Percentiles rank a stretch among this genome's conserved stretches.
Conservation (phyloP, 176 grass and related monocot species). For the Triticum dicoccoides region DNA sequence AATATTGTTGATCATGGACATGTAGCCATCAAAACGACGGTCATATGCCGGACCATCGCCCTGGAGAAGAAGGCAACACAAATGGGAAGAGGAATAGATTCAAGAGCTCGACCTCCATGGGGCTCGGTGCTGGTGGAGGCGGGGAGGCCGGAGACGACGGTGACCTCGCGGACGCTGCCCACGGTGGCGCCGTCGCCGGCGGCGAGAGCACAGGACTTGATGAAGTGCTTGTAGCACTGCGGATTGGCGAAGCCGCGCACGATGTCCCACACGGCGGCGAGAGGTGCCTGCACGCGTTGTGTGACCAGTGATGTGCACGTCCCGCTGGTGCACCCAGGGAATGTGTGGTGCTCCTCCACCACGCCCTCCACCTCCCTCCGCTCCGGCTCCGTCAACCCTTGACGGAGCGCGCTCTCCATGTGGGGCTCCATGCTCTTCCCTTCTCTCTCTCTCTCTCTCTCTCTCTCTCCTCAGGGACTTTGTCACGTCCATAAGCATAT, state of each 20-base stretch:
- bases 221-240: conserved; percentile 98
- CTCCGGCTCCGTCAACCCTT: conserved; percentile 42
- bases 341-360: conserved; percentile 57
- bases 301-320: conserved; percentile 86
- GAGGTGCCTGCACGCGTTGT: conserved; percentile 75
- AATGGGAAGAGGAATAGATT: too few species aligned
- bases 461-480: too few species aligned
- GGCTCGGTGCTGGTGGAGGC: conserved; percentile 85
- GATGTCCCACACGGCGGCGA: conserved; percentile 71
- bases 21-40: too few species aligned
- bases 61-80: too few species aligned
- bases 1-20: too few species aligned
- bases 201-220: conserved; percentile 62
- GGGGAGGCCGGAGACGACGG: conserved; percentile 80
- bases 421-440: conserved; percentile 26
- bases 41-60: too few species aligned
- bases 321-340: conserved; percentile 32
- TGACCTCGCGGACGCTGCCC: conserved; percentile 88
- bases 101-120: too few species aligned
- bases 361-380: conserved; percentile 27
- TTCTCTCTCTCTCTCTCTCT: too few species aligned
- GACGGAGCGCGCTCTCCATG: conserved; percentile 43
- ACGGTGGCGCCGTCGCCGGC: conserved; percentile 66
- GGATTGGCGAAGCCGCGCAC: conserved; percentile 71
- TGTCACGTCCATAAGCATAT: too few species aligned